Evolutionary conservation across 805 yeast genomes (phyloP).

Genomic region (Ascoidea asiatica): DNA sequence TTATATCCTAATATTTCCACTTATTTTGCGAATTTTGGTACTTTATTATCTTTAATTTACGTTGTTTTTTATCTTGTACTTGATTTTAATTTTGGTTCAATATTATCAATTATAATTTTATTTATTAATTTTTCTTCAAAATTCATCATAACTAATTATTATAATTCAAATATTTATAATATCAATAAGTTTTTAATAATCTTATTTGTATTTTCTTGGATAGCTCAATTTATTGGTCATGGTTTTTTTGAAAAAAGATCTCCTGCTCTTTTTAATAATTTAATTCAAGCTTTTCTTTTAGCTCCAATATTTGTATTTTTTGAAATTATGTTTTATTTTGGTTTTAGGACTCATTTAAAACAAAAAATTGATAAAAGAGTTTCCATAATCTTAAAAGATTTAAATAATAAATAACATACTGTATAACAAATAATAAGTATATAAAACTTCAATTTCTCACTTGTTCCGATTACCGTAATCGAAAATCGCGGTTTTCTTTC

Average conservation of each 20-base stretch:
- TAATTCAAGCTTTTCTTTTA: slow-evolving; percentile 71
- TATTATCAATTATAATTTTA: slow-evolving; percentile 24
- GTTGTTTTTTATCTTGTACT: slow-evolving; percentile 45
- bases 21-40: slow-evolving; percentile 29
- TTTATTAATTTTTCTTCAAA: slow-evolving; percentile 12
- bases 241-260: slow-evolving; percentile 67
- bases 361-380: slow-evolving; percentile 34
- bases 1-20: slow-evolving; percentile 1
- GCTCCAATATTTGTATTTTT: slow-evolving; percentile 86
- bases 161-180: slow-evolving; percentile 13
- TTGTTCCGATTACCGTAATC: too few species aligned
- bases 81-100: slow-evolving; percentile 36
- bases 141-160: slow-evolving; percentile 10
- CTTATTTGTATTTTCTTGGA: slow-evolving; percentile 52
- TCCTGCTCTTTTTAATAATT: slow-evolving; percentile 78
- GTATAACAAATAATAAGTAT: too few species aligned
- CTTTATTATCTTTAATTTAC: slow-evolving; percentile 30
- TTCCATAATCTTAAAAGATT: slow-evolving; percentile 12
- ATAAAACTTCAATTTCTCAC: too few species aligned
- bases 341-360: slow-evolving; percentile 40
- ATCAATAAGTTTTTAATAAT: slow-evolving; percentile 18
- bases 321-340: slow-evolving; percentile 61
- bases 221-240: slow-evolving; percentile 80
- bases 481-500: too few species aligned
- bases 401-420: too few species aligned